A percentile compares a stretch with the other conserved stretches of the same genome.
Evolutionary conservation across 495 filamentous ascomycete genomes (phyloP).

Genomic region (Podospora pseudopauciseta): DNA sequence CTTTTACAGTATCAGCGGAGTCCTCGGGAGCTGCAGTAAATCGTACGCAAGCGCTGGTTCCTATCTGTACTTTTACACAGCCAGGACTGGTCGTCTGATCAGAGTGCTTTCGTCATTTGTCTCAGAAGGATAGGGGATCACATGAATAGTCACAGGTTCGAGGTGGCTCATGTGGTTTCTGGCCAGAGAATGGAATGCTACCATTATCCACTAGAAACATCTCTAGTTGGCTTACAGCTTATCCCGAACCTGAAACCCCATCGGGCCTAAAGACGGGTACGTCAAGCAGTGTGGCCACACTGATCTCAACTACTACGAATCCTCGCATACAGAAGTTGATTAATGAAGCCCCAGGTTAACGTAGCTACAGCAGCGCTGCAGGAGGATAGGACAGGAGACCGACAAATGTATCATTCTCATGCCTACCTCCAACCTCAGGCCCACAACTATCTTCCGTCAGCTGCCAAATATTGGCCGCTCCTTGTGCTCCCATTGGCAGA

Average conservation of each 20-base stretch:
- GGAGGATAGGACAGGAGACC: slow-evolving; percentile 2
- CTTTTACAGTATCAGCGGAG: neutral
- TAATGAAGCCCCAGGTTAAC: neutral
- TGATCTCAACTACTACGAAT: slow-evolving; percentile 12
- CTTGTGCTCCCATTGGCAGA: slow-evolving; percentile 28
- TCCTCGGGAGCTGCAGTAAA: neutral
- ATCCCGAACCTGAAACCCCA: neutral
- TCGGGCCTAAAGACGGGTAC: slow-evolving; percentile 12
- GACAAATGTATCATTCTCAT: neutral
- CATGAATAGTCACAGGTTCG: slow-evolving; percentile 19
- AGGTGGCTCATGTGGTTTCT: slow-evolving; percentile 6
- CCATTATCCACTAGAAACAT: slow-evolving; percentile 3
- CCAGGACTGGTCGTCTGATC: slow-evolving; percentile 8
- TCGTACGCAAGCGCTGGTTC: neutral
- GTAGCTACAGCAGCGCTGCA: neutral
- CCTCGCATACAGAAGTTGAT: slow-evolving; percentile 9
- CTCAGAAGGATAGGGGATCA: slow-evolving; percentile 13
- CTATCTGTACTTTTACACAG: neutral
- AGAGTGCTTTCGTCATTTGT: slow-evolving; percentile 9
- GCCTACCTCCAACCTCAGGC: neutral
- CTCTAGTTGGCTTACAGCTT: neutral
- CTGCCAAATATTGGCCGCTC: slow-evolving; percentile 21
- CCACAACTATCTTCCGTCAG: slow-evolving; percentile 14
- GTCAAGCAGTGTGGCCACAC: slow-evolving; percentile 13
- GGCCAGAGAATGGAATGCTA: slow-evolving; percentile 15